A percentile compares a stretch with the other conserved stretches of the same genome.
phyloP scores from a whole-genome alignment of 768 basidiomycete species.

The Calocera cornea region DNA sequence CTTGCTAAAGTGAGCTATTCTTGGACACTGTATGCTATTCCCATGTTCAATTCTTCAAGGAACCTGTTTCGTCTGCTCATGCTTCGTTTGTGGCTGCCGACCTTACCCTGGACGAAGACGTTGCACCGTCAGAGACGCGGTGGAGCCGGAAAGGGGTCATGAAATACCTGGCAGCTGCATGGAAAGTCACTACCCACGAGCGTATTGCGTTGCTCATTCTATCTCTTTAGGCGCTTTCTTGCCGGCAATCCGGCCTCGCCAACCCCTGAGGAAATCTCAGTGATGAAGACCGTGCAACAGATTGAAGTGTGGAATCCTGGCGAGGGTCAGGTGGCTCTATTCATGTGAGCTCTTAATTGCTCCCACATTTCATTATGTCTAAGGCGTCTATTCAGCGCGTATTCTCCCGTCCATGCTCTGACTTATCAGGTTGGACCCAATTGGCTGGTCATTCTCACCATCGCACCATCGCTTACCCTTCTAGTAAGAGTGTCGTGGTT shows the following conservation, averaged over 20 bases:
- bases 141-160: not conserved
- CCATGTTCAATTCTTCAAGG: not conserved
- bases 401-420: constrained; percentile 63
- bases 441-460: constrained; percentile 57
- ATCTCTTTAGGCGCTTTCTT: constrained; percentile 32
- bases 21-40: not conserved
- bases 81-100: constrained; percentile 5
- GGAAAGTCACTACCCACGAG: not conserved
- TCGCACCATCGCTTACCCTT: constrained; percentile 52
- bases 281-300: constrained; percentile 49
- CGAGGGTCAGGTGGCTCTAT: constrained; percentile 52
- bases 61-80: constrained; percentile 5
- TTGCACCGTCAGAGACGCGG: not conserved
- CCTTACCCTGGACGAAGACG: not conserved
- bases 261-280: constrained; percentile 25
- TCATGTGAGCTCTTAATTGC: constrained; percentile 24
- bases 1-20: not conserved
- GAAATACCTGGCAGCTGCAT: not conserved
- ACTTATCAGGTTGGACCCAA: constrained; percentile 64
- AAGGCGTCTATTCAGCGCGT: constrained; percentile 31
- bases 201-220: constrained; percentile 16
- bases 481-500: constrained; percentile 35
- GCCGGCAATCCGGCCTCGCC: constrained; percentile 28
- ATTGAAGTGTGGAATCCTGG: constrained; percentile 68
- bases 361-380: not conserved